Conservation (phyloP, 495 filamentous ascomycete genomes). For the Mytilinidion resinicola region DNA sequence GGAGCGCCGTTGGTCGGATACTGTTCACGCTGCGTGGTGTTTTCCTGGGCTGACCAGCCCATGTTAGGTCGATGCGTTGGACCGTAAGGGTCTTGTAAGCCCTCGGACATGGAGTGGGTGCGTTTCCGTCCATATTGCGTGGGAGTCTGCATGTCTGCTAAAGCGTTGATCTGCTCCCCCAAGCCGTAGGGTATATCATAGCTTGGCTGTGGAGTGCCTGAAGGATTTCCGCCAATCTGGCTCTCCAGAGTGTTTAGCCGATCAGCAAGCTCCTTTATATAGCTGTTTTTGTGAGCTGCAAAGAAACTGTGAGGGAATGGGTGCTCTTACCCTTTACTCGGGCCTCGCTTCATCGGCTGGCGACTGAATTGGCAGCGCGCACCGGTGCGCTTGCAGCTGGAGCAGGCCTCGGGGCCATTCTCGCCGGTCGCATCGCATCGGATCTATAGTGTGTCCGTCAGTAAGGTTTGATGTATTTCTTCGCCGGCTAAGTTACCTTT, state of each 20-base stretch:
- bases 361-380: slow-evolving; percentile 82
- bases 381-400: slow-evolving; percentile 74
- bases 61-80: slow-evolving; percentile 35
- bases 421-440: slow-evolving; percentile 86
- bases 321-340: slow-evolving; percentile 75
- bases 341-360: slow-evolving; percentile 89
- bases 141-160: slow-evolving; percentile 30
- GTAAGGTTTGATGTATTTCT: not conserved
- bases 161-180: slow-evolving; percentile 12
- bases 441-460: slow-evolving; percentile 47
- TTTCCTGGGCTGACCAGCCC: slow-evolving; percentile 13
- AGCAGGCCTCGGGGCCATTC: slow-evolving; percentile 69
- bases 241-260: slow-evolving; percentile 77
- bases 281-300: slow-evolving; percentile 44
- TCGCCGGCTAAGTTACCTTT: slow-evolving; percentile 50
- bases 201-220: not conserved
- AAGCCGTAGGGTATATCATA: slow-evolving; percentile 19
- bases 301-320: not conserved
- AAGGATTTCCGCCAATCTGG: slow-evolving; percentile 25
- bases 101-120: slow-evolving; percentile 53
- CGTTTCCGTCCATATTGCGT: slow-evolving; percentile 45
- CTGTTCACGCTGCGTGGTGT: slow-evolving; percentile 6
- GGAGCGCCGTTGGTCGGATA: slow-evolving; percentile 40
- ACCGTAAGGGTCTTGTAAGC: slow-evolving; percentile 43
- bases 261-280: slow-evolving; percentile 94